phyloP scores from a whole-genome alignment of 2,329 filamentous ascomycete genomes.

The Fusarium stilboides region DNA sequence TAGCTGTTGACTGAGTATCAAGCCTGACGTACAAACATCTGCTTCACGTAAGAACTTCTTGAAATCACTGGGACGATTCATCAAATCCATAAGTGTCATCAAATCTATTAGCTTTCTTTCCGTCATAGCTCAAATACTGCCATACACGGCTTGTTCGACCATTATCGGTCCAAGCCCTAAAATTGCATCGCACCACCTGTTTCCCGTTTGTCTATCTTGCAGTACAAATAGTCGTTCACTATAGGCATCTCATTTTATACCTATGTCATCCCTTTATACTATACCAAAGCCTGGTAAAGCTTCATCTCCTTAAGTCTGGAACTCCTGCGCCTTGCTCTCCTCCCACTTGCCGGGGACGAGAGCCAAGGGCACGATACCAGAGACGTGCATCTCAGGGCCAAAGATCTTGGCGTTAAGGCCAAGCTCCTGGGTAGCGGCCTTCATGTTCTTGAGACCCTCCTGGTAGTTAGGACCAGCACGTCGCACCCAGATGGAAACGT shows the following conservation, averaged over 20 bases:
- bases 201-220: slow-evolving; percentile 54
- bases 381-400: slow-evolving; percentile 92
- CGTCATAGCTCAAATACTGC: slow-evolving; percentile 51
- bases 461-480: slow-evolving; percentile 96
- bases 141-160: slow-evolving; percentile 48
- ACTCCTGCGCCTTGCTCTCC: slow-evolving; percentile 73
- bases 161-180: slow-evolving; percentile 44
- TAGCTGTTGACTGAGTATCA: not conserved
- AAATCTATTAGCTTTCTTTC: slow-evolving; percentile 53
- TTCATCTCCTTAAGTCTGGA: slow-evolving; percentile 64
- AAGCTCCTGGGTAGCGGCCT: slow-evolving; percentile 93
- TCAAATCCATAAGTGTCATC: slow-evolving; percentile 44
- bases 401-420: slow-evolving; percentile 80
- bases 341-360: slow-evolving; percentile 78
- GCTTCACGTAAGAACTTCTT: not conserved
- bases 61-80: slow-evolving; percentile 3
- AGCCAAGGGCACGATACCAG: slow-evolving; percentile 94
- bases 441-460: slow-evolving; percentile 99
- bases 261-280: slow-evolving; percentile 44
- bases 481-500: slow-evolving; percentile 96
- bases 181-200: slow-evolving; percentile 49
- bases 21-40: not conserved
- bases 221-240: slow-evolving; percentile 53
- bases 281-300: slow-evolving; percentile 22
- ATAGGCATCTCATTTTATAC: slow-evolving; percentile 44